These are phyloP conservation scores for Penicillium crustosum DNA, from an alignment of 2,329 filamentous ascomycete species.

Conservation along the genomic window DNA sequence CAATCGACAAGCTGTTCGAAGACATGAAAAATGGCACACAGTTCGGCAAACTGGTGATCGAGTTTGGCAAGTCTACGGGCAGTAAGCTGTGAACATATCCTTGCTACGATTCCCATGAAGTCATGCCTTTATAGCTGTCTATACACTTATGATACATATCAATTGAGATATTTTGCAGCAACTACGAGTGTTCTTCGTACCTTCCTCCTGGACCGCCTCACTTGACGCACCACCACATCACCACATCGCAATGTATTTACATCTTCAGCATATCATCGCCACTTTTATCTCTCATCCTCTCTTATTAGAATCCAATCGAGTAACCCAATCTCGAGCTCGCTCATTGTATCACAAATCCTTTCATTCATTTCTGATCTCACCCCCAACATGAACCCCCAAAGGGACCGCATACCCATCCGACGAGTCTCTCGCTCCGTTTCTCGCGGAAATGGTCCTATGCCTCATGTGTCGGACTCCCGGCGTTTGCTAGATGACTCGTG, in stretches of 20 bases:
- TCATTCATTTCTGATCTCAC: background rate
- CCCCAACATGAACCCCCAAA: background rate
- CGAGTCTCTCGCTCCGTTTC: constrained; percentile 1
- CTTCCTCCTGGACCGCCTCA: background rate
- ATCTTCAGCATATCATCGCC: background rate
- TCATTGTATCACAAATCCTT: constrained; percentile 2
- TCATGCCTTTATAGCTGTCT: background rate
- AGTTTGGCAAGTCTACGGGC: constrained; percentile 52
- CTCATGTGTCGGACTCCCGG: background rate
- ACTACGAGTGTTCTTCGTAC: background rate
- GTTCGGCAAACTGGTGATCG: constrained; percentile 89
- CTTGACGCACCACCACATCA: background rate
- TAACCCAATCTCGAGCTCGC: background rate
- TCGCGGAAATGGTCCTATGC: background rate
- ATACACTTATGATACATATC: background rate
- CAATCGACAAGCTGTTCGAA: constrained; percentile 78
- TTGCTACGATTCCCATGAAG: background rate
- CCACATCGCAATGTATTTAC: background rate
- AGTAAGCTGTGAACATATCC: constrained; percentile 40
- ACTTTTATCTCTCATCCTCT: background rate
- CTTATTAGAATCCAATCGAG: background rate
- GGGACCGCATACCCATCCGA: background rate
- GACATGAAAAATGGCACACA: constrained; percentile 84
- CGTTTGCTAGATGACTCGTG: background rate
- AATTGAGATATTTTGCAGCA: constrained; percentile 3